Evolutionary conservation across 2,329 filamentous ascomycete species (phyloP).

Genomic region (Pestalotiopsis sp.): DNA sequence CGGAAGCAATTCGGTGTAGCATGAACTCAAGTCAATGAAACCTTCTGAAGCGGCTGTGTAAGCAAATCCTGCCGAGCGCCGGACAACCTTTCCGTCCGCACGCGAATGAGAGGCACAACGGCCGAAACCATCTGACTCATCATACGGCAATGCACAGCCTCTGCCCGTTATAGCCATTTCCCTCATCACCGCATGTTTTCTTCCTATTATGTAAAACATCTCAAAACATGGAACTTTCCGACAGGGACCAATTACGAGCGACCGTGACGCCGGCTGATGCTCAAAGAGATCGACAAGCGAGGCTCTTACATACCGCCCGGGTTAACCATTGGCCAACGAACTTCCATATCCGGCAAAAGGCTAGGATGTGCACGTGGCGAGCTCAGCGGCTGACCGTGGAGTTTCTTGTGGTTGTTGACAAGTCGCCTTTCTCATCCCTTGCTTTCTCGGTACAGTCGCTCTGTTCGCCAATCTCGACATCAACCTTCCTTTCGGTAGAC

Average conservation of each 20-base stretch:
- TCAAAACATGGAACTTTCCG: not conserved
- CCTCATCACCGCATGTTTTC: not conserved
- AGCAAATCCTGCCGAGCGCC: not conserved
- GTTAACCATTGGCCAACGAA: not conserved
- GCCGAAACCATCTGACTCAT: slow-evolving; percentile 9
- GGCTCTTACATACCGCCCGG: not conserved
- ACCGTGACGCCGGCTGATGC: not conserved
- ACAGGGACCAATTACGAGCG: not conserved
- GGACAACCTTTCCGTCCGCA: not conserved
- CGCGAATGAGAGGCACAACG: not conserved
- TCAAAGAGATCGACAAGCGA: not conserved
- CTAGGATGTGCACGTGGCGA: not conserved
- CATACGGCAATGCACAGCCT: not conserved
- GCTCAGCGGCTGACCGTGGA: not conserved
- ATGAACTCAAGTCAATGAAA: not conserved
- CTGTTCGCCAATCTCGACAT: not conserved
- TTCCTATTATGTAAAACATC: not conserved
- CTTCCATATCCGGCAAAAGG: not conserved
- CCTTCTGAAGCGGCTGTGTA: not conserved
- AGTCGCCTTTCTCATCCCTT: not conserved
- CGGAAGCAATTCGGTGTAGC: not conserved
- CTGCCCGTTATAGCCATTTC: not conserved
- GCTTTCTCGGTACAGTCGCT: not conserved
- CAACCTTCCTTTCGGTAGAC: not conserved
- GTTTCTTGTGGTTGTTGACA: not conserved